phyloP scores from a whole-genome alignment of 192 early-diverging fungal genomes.

The Linnemannia hyalina region DNA sequence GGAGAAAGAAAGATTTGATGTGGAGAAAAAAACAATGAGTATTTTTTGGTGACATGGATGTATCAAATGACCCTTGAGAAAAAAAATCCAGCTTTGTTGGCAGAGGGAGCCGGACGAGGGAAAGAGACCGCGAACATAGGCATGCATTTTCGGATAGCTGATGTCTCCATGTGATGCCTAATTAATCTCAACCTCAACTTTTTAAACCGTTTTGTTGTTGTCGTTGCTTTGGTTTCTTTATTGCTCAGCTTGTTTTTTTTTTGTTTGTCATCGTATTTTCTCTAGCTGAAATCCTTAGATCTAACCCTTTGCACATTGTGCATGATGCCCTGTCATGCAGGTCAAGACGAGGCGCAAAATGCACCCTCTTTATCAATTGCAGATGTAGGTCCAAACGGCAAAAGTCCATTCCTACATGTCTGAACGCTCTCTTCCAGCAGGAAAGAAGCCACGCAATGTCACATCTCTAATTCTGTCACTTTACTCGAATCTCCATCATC shows the following conservation, averaged over 20 bases:
- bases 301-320: not conserved
- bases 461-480: not conserved
- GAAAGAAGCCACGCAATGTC: not conserved
- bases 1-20: no score
- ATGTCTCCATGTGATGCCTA: not conserved
- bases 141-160: no score
- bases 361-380: not conserved
- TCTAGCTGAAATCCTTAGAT: not conserved
- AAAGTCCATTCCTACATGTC: not conserved
- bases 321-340: not conserved
- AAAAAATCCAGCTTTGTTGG: not conserved
- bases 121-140: no score
- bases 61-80: not conserved
- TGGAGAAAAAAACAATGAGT: not conserved
- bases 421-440: not conserved
- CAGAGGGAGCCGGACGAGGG: no score
- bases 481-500: not conserved
- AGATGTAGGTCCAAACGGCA: not conserved
- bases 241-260: not conserved
- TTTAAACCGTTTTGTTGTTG: no score
- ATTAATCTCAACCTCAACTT: not conserved
- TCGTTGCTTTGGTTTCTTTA: not conserved
- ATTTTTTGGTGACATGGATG: not conserved
- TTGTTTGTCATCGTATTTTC: slow-evolving; percentile 1
- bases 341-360: not conserved